Conservation (phyloP, 2,329 filamentous ascomycete species). For the Trichoderma sp. region DNA sequence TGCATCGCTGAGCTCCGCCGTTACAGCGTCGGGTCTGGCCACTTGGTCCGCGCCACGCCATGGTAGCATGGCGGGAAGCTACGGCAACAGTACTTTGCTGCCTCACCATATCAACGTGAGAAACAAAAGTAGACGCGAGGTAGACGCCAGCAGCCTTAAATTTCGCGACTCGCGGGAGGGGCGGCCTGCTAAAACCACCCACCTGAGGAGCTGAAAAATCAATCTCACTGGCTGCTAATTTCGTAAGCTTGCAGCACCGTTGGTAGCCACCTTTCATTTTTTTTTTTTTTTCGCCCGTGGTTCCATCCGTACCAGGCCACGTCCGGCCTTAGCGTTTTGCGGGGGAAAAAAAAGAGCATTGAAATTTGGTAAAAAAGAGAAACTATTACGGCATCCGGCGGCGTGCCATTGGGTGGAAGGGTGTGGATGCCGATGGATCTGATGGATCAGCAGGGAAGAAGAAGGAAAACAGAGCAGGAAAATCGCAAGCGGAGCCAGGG, state of each 20-base stretch:
- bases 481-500: slow-evolving; percentile 11
- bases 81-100: fast-evolving
- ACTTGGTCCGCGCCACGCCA: background rate
- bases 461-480: background rate
- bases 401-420: background rate
- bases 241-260: background rate
- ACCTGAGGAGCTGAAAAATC: slow-evolving; percentile 10
- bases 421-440: background rate
- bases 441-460: background rate
- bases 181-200: slow-evolving; percentile 1
- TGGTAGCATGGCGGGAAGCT: background rate
- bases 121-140: background rate
- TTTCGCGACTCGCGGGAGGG: background rate
- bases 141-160: background rate
- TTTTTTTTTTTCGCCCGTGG: background rate
- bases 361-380: background rate
- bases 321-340: slow-evolving; percentile 27
- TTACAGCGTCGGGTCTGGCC: slow-evolving; percentile 15
- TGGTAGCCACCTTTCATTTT: background rate
- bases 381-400: slow-evolving; percentile 1
- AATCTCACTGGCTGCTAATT: background rate
- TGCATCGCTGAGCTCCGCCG: slow-evolving; percentile 13
- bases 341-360: slow-evolving; percentile 18
- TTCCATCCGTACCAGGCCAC: slow-evolving; percentile 1
- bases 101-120: background rate